These are phyloP conservation scores for Geotrichum bryndzae DNA, from an alignment of 1,139 yeast genomes.

Conservation along the genomic window DNA sequence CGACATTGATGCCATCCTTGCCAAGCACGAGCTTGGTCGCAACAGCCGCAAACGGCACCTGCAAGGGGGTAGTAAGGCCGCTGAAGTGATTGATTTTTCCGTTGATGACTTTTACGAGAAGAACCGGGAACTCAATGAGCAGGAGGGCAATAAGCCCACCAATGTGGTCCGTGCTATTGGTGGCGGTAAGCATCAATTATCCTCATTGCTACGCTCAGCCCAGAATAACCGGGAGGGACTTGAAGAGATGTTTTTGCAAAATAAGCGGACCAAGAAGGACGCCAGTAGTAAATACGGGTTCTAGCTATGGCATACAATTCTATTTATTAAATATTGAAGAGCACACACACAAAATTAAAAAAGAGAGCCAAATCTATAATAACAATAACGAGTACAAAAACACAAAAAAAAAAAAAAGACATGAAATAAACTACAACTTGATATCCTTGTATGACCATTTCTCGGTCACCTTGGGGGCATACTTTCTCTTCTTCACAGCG, in stretches of 20 bases:
- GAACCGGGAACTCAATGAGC: slow-evolving; percentile 23
- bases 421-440: slow-evolving; percentile 38
- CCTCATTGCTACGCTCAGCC: slow-evolving; percentile 29
- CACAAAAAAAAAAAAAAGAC: not conserved
- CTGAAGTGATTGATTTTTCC: slow-evolving; percentile 28
- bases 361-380: slow-evolving; percentile 1
- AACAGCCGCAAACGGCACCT: slow-evolving; percentile 7
- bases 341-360: not conserved
- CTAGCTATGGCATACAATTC: slow-evolving; percentile 8
- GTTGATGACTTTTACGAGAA: slow-evolving; percentile 29
- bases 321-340: not conserved
- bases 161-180: slow-evolving; percentile 25
- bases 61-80: not conserved
- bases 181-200: slow-evolving; percentile 31
- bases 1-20: slow-evolving; percentile 2
- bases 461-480: slow-evolving; percentile 71
- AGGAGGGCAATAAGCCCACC: slow-evolving; percentile 26
- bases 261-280: slow-evolving; percentile 24
- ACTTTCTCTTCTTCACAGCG: slow-evolving; percentile 55
- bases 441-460: slow-evolving; percentile 92
- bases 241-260: slow-evolving; percentile 28
- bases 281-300: slow-evolving; percentile 30
- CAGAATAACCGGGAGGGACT: slow-evolving; percentile 29
- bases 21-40: slow-evolving; percentile 11
- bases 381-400: not conserved